Evolutionary conservation across 176 grass and related monocot species (phyloP).

Genomic region (Oryza rufipogon): DNA sequence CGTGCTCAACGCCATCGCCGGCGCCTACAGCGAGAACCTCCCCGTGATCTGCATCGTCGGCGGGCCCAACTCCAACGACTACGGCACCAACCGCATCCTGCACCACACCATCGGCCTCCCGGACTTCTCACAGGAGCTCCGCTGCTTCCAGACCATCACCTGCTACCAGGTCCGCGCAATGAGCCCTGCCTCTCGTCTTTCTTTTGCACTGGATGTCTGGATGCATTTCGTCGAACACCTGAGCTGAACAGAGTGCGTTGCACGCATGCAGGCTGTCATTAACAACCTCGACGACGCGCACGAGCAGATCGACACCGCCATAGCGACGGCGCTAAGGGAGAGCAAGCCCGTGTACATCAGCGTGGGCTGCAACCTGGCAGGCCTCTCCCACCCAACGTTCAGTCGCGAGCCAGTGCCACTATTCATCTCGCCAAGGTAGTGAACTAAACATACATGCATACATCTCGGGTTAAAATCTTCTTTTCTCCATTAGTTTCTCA

Average conservation of each 20-base stretch:
- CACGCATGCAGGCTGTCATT: constrained; percentile 51
- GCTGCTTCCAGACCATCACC: constrained; percentile 80
- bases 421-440: constrained; percentile 70
- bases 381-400: constrained; percentile 65
- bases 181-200: neutral
- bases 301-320: constrained; percentile 83
- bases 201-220: neutral
- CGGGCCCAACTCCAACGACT: constrained; percentile 80
- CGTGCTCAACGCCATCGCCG: constrained; percentile 82
- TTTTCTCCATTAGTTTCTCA: neutral
- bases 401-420: constrained; percentile 63
- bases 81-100: constrained; percentile 72
- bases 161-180: constrained; percentile 57
- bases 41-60: constrained; percentile 78
- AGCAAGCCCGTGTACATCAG: constrained; percentile 87
- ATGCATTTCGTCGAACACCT: constrained; percentile 29
- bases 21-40: constrained; percentile 75
- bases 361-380: constrained; percentile 73
- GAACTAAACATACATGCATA: neutral
- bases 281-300: constrained; percentile 80
- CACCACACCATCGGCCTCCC: constrained; percentile 85
- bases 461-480: neutral
- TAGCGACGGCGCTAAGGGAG: constrained; percentile 68
- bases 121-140: constrained; percentile 82
- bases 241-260: neutral